Percentiles rank a stretch among this genome's conserved stretches.
phyloP scores from a whole-genome alignment of 768 basidiomycete species.

The Mycena crocata region DNA sequence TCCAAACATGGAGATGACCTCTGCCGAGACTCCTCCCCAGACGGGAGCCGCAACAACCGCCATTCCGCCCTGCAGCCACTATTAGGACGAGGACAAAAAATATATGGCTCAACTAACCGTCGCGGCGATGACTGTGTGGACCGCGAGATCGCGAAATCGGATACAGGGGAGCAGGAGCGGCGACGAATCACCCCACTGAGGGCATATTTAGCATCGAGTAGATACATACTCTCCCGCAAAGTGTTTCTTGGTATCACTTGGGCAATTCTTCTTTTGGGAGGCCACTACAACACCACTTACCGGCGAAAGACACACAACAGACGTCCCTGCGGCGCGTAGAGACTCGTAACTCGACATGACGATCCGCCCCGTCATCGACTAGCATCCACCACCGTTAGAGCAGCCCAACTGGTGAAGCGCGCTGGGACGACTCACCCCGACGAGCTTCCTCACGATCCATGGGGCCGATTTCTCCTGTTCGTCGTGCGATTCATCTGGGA shows the following conservation, averaged over 20 bases:
- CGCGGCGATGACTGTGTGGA: constrained; percentile 70
- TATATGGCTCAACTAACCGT: constrained; percentile 55
- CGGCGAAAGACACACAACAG: constrained; percentile 70
- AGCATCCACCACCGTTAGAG: constrained; percentile 9
- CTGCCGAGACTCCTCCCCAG: constrained; percentile 68
- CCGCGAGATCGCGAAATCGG: constrained; percentile 69
- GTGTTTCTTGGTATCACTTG: neutral
- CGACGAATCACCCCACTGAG: constrained; percentile 73
- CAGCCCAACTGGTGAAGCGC: neutral
- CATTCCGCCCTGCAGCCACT: constrained; percentile 47
- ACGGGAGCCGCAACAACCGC: constrained; percentile 59
- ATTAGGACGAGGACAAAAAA: constrained; percentile 17
- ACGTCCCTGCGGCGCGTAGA: constrained; percentile 68
- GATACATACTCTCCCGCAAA: neutral
- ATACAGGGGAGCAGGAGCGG: constrained; percentile 73
- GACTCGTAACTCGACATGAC: constrained; percentile 75
- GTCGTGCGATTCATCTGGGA: constrained; percentile 42
- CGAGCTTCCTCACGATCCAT: constrained; percentile 74
- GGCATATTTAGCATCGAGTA: constrained; percentile 6
- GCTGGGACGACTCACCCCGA: constrained; percentile 53
- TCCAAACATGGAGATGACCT: constrained; percentile 60
- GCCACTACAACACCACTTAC: constrained; percentile 46
- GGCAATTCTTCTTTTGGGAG: neutral
- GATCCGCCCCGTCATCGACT: constrained; percentile 73
- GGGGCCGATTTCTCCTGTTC: constrained; percentile 69